A percentile compares a stretch with the other conserved stretches of the same genome.
These are phyloP conservation scores for Tulasnella sp. DNA, from an alignment of 768 basidiomycete genomes.

Conservation along the genomic window DNA sequence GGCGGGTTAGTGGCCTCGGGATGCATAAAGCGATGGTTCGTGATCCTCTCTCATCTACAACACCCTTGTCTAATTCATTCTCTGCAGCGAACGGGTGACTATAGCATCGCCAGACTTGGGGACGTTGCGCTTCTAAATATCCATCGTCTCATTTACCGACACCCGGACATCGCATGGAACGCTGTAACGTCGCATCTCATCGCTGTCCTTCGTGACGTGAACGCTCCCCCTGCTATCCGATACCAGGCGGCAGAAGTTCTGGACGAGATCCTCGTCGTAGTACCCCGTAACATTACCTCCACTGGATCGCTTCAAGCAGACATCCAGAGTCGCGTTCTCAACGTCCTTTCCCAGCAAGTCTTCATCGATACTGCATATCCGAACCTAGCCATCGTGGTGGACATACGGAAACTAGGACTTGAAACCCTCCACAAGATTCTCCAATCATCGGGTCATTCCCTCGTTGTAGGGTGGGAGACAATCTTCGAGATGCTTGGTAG, in stretches of 20 bases:
- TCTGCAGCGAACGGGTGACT: conserved; percentile 75
- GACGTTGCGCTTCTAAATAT: conserved; percentile 72
- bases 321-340: conserved; percentile 74
- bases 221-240: conserved; percentile 61
- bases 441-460: conserved; percentile 80
- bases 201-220: conserved; percentile 52
- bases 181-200: conserved; percentile 70
- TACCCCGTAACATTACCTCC: conserved; percentile 56
- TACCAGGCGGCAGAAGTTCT: conserved; percentile 80
- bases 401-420: conserved; percentile 76
- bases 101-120: conserved; percentile 81
- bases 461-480: conserved; percentile 84
- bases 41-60: conserved; percentile 14
- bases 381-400: conserved; percentile 42
- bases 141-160: conserved; percentile 71
- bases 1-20: conserved; percentile 81
- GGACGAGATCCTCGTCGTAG: conserved; percentile 67
- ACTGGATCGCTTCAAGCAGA: conserved; percentile 49
- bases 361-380: conserved; percentile 30
- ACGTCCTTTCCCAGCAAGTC: conserved; percentile 72
- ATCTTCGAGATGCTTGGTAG: conserved; percentile 88
- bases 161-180: conserved; percentile 75
- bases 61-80: conserved; percentile 2
- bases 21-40: conserved; percentile 64
- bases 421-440: conserved; percentile 84